Conservation (phyloP, 2,329 filamentous ascomycete genomes). For the Fusarium ambrosium region DNA sequence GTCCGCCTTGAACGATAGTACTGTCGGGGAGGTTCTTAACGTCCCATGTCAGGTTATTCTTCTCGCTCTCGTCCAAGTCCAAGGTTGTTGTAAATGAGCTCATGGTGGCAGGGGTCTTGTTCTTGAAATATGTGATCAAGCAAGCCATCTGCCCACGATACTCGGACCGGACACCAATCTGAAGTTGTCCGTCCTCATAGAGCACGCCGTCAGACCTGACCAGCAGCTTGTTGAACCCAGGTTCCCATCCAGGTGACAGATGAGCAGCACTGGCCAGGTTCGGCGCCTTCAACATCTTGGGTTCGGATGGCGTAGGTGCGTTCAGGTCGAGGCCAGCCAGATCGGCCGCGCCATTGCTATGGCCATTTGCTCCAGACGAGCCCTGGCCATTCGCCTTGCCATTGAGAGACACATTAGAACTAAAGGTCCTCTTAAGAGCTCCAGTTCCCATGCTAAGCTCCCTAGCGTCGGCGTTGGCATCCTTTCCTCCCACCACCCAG, state of each 20-base stretch:
- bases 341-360: constrained; percentile 70
- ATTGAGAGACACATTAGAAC: constrained; percentile 65
- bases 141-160: constrained; percentile 97
- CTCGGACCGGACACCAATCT: constrained; percentile 92
- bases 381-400: constrained; percentile 60
- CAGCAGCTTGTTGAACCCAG: constrained; percentile 86
- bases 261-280: constrained; percentile 95
- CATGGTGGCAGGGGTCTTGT: constrained; percentile 88
- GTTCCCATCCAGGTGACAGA: constrained; percentile 94
- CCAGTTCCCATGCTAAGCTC: constrained; percentile 86
- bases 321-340: constrained; percentile 87
- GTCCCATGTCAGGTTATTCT: constrained; percentile 81
- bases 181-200: constrained; percentile 95
- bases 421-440: constrained; percentile 89
- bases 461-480: constrained; percentile 85
- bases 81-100: constrained; percentile 95
- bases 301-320: constrained; percentile 67
- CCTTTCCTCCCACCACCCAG: constrained; percentile 97
- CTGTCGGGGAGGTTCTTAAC: constrained; percentile 91
- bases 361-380: constrained; percentile 65
- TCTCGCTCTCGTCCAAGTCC: constrained; percentile 80
- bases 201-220: constrained; percentile 86
- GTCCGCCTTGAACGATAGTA: constrained; percentile 78
- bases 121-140: constrained; percentile 94
- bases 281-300: constrained; percentile 73